phyloP scores from a whole-genome alignment of 345 rosid genomes.

The Citrus sinensis region DNA sequence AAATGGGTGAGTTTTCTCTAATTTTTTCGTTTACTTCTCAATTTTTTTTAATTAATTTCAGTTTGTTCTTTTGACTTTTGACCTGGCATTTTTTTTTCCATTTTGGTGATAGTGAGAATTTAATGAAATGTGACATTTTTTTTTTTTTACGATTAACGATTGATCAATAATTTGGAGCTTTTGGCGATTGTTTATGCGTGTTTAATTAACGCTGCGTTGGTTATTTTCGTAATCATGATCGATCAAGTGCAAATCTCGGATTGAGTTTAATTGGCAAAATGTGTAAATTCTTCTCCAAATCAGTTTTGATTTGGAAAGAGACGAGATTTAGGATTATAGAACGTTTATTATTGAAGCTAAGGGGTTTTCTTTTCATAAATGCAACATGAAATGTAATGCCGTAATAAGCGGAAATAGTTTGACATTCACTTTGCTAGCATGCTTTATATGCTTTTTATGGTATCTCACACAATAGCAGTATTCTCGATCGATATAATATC shows the following conservation, averaged over 20 bases:
- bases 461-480: neutral
- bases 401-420: neutral
- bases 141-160: neutral
- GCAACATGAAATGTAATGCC: neutral
- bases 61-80: neutral
- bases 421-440: neutral
- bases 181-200: neutral
- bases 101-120: neutral
- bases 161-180: neutral
- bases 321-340: neutral
- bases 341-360: neutral
- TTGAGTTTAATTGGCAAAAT: neutral
- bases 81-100: neutral
- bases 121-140: neutral
- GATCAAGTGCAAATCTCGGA: neutral
- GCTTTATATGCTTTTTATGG: neutral
- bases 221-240: neutral
- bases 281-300: neutral
- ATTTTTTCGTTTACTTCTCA: neutral
- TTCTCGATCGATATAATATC: neutral
- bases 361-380: neutral
- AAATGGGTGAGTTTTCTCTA: slow-evolving; percentile 64
- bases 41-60: neutral
- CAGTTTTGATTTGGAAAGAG: neutral
- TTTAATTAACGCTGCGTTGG: neutral